These are phyloP conservation scores for Somion occarium DNA, from an alignment of 1,284 basidiomycete species.

Conservation along the genomic window DNA sequence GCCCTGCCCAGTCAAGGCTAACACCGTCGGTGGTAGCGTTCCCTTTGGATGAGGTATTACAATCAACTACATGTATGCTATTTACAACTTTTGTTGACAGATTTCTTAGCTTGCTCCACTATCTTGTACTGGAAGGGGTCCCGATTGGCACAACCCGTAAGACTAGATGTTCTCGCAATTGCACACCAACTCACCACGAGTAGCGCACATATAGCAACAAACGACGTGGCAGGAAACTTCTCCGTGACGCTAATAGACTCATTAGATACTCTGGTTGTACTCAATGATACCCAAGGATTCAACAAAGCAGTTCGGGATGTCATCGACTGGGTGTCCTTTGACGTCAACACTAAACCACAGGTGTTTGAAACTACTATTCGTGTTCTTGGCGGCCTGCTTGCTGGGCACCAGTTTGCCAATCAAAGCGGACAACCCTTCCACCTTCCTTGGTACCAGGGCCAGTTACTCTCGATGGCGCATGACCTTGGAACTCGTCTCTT, in stretches of 20 bases:
- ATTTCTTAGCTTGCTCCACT: conserved; percentile 69
- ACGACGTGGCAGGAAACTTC: conserved; percentile 87
- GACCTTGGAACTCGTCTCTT: conserved; percentile 83
- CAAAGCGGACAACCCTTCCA: conserved; percentile 60
- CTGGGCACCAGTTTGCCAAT: conserved; percentile 79
- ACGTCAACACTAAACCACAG: conserved; percentile 88
- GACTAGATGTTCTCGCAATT: conserved; percentile 22
- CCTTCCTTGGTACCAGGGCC: conserved; percentile 71
- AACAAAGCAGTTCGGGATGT: conserved; percentile 71
- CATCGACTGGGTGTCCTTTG: conserved; percentile 77
- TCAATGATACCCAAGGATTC: conserved; percentile 71
- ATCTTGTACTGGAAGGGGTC: conserved; percentile 79
- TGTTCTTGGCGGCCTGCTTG: conserved; percentile 83
- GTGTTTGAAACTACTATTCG: conserved; percentile 90
- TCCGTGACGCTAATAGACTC: conserved; percentile 80
- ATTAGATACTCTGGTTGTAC: conserved; percentile 76
- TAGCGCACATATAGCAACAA: conserved; percentile 66
- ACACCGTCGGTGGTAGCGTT: conserved; percentile 46
- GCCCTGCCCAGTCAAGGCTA: neutral
- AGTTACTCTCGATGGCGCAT: conserved; percentile 74
- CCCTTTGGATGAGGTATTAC: conserved; percentile 70
- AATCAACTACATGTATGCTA: conserved; percentile 1
- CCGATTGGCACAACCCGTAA: conserved; percentile 76
- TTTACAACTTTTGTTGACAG: neutral
- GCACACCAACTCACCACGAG: conserved; percentile 7